phyloP scores from a whole-genome alignment of 1,284 basidiomycete genomes.

The Nidula niveotomentosa region DNA sequence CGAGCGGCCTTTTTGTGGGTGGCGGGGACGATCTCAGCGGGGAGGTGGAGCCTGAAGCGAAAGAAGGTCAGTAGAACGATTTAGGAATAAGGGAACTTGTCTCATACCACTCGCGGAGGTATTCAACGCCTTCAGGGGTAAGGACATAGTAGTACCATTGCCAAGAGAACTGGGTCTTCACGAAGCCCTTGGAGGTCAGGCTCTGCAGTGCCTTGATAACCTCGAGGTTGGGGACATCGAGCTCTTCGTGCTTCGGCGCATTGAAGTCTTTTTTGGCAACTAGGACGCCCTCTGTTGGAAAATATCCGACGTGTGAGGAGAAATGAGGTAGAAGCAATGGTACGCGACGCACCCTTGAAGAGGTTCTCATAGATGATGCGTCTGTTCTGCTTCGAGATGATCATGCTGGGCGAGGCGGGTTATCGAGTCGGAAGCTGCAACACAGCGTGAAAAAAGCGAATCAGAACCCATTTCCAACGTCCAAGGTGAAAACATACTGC shows the following conservation, averaged over 20 bases:
- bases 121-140: constrained; percentile 94
- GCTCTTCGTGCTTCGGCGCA: constrained; percentile 95
- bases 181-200: constrained; percentile 92
- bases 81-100: neutral
- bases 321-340: neutral
- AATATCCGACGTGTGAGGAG: constrained; percentile 5
- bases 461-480: neutral
- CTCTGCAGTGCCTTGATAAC: constrained; percentile 99
- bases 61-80: neutral
- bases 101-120: constrained; percentile 87
- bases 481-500: constrained; percentile 30
- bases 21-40: constrained; percentile 89
- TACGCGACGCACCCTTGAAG: constrained; percentile 81
- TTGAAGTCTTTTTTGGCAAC: constrained; percentile 99
- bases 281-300: constrained; percentile 84
- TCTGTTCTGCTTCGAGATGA: constrained; percentile 84
- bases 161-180: constrained; percentile 99
- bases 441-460: neutral
- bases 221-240: constrained; percentile 96
- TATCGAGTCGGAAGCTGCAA: constrained; percentile 41
- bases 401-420: constrained; percentile 66
- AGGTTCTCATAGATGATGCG: constrained; percentile 94
- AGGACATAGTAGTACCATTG: constrained; percentile 95
- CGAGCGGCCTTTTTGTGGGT: constrained; percentile 94
- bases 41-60: constrained; percentile 81